Evolutionary conservation across 371 early-diverging fungal species (phyloP).

Genomic region (Sporodiniella umbellata): DNA sequence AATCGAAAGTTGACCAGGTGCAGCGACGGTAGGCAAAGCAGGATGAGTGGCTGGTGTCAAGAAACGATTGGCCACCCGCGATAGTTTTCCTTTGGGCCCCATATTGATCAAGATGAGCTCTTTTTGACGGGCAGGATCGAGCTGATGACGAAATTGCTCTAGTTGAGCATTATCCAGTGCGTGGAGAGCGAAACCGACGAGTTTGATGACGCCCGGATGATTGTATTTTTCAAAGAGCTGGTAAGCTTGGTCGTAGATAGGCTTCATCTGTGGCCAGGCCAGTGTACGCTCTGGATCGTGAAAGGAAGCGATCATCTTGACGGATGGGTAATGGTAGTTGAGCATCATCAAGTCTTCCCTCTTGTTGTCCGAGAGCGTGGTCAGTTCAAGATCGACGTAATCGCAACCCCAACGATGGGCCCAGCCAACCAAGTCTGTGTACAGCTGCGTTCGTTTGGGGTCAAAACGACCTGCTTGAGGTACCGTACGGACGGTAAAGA

Average conservation of each 20-base stretch:
- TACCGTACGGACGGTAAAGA: constrained; percentile 85
- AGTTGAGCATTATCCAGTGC: constrained; percentile 76
- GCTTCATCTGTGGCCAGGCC: constrained; percentile 51
- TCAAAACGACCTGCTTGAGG: constrained; percentile 82
- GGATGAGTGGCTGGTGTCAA: constrained; percentile 91
- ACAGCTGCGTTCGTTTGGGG: constrained; percentile 33
- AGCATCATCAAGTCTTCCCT: constrained; percentile 38
- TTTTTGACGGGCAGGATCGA: constrained; percentile 22
- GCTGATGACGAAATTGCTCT: constrained; percentile 45
- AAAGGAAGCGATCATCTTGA: constrained; percentile 77
- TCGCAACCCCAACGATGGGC: constrained; percentile 85
- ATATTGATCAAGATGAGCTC: constrained; percentile 89
- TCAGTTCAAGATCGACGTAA: constrained; percentile 85
- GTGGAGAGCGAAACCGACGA: constrained; percentile 73
- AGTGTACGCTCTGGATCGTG: constrained; percentile 71
- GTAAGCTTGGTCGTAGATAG: constrained; percentile 35
- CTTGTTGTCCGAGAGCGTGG: constrained; percentile 27
- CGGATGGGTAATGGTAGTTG: constrained; percentile 44
- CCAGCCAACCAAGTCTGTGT: constrained; percentile 56
- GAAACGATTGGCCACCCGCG: constrained; percentile 76
- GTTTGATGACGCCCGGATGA: constrained; percentile 73
- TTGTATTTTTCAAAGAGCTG: constrained; percentile 9
- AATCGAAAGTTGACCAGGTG: constrained; percentile 88
- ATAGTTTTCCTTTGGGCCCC: constrained; percentile 81
- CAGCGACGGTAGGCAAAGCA: constrained; percentile 68